phyloP scores from a whole-genome alignment of 495 filamentous ascomycete species.

The Coniosporium apollinis region DNA sequence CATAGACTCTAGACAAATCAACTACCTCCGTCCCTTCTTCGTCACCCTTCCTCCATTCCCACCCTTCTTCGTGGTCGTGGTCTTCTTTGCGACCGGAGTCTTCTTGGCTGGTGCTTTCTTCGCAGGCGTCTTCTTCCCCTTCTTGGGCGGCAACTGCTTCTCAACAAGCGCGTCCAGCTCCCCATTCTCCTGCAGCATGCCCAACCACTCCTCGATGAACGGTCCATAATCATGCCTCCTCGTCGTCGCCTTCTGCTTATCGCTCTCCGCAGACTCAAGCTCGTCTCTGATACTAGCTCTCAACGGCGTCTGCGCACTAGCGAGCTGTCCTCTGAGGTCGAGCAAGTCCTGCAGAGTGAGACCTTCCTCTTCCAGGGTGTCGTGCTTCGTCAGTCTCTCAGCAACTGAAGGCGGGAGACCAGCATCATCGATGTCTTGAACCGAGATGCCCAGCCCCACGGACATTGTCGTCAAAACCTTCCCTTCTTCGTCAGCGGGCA shows the following conservation, averaged over 20 bases:
- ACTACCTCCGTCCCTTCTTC: too few species aligned
- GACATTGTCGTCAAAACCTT: slow-evolving; percentile 1
- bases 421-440: slow-evolving; percentile 4
- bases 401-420: neutral
- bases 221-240: slow-evolving; percentile 18
- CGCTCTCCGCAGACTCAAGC: slow-evolving; percentile 7
- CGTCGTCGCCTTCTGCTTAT: slow-evolving; percentile 16
- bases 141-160: slow-evolving; percentile 1
- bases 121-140: too few species aligned
- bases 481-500: slow-evolving; percentile 4
- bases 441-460: slow-evolving; percentile 4
- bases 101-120: too few species aligned
- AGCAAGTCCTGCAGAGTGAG: slow-evolving; percentile 20
- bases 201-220: slow-evolving; percentile 14
- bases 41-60: too few species aligned
- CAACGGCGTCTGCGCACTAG: slow-evolving; percentile 8
- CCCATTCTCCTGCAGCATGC: slow-evolving; percentile 16
- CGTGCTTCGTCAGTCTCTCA: neutral
- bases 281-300: slow-evolving; percentile 7
- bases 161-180: slow-evolving; percentile 8
- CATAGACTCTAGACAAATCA: too few species aligned
- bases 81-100: too few species aligned
- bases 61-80: too few species aligned
- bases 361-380: slow-evolving; percentile 6
- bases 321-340: slow-evolving; percentile 4